Evolutionary conservation across 345 rosid genomes (phyloP).

Genomic region (Moricandia arvensis): DNA sequence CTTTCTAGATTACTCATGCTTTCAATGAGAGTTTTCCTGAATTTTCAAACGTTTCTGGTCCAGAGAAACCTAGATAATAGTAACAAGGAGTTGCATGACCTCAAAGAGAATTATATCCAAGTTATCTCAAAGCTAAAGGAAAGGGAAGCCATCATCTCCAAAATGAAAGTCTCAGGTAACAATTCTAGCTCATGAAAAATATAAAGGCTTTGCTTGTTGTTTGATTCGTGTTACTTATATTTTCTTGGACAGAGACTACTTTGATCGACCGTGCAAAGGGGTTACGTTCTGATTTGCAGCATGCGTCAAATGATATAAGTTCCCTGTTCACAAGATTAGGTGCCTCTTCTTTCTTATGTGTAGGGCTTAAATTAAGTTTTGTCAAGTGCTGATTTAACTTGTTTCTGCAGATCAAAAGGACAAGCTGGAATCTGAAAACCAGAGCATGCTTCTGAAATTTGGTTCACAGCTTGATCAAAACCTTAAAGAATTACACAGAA

Average conservation of each 20-base stretch:
- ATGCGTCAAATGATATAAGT: conserved; percentile 78
- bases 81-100: conserved; percentile 58
- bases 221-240: conserved; percentile 1
- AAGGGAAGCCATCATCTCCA: conserved; percentile 61
- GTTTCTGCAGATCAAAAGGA: conserved; percentile 61
- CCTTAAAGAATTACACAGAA: conserved; percentile 64
- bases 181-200: neutral
- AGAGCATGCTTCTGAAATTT: conserved; percentile 58
- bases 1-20: conserved; percentile 5
- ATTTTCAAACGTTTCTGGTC: conserved; percentile 18
- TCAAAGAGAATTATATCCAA: conserved; percentile 50
- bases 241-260: conserved; percentile 51
- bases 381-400: conserved; percentile 11
- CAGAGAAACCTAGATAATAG: conserved; percentile 62
- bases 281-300: conserved; percentile 61
- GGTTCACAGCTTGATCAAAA: conserved; percentile 88
- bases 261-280: conserved; percentile 66
- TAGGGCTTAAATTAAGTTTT: neutral
- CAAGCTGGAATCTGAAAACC: conserved; percentile 75
- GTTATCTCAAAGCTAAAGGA: conserved; percentile 52
- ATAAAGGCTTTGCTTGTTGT: neutral
- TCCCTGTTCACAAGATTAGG: conserved; percentile 71
- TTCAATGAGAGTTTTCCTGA: conserved; percentile 1
- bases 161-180: conserved; percentile 62
- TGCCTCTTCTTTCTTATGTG: conserved; percentile 33